A percentile compares a stretch with the other conserved stretches of the same genome.
Evolutionary conservation across 2,329 filamentous ascomycete genomes (phyloP).

Genomic region (Hymenoscyphus scutula): DNA sequence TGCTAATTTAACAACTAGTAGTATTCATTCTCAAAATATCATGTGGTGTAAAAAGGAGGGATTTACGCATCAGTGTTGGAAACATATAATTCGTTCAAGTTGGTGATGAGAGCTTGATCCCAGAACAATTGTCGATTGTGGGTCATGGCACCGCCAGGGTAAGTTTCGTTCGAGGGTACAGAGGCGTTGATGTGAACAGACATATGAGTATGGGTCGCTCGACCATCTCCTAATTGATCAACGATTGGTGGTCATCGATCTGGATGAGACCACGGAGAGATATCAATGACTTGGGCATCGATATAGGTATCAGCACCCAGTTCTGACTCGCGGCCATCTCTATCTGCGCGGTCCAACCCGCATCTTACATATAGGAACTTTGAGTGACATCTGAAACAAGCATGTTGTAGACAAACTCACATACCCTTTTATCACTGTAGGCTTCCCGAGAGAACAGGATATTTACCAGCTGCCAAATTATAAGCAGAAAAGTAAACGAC

Average conservation of each 20-base stretch:
- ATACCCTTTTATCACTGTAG: too few species aligned
- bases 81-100: constrained; percentile 46
- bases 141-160: constrained; percentile 48
- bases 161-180: constrained; percentile 43
- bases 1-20: constrained; percentile 28
- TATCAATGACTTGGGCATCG: constrained; percentile 48
- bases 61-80: constrained; percentile 39
- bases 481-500: neutral
- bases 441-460: too few species aligned
- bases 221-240: constrained; percentile 41
- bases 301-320: constrained; percentile 46
- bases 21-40: neutral
- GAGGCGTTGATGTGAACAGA: constrained; percentile 43
- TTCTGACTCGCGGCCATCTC: constrained; percentile 41
- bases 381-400: constrained; percentile 51
- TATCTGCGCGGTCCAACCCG: constrained; percentile 40
- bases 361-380: constrained; percentile 51
- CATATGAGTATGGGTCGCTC: constrained; percentile 48
- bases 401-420: constrained; percentile 34
- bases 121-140: constrained; percentile 65
- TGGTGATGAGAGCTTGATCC: constrained; percentile 55
- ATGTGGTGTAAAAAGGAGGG: constrained; percentile 22
- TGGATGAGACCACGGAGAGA: constrained; percentile 41
- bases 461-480: constrained; percentile 41
- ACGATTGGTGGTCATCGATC: constrained; percentile 41